These are phyloP conservation scores for Dinochytrium kinnereticum DNA, from an alignment of 371 early-diverging fungal species.

Conservation along the genomic window DNA sequence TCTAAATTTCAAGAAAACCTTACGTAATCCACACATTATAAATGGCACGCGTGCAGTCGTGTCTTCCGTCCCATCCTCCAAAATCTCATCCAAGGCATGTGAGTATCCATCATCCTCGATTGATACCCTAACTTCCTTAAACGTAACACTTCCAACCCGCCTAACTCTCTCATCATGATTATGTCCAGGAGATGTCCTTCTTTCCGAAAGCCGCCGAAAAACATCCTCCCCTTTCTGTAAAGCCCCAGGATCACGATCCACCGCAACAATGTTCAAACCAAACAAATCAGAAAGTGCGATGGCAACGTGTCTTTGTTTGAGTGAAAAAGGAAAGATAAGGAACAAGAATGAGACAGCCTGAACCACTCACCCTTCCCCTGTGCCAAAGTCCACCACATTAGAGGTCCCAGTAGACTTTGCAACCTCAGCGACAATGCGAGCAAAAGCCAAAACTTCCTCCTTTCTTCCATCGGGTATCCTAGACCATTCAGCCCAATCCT, in stretches of 20 bases:
- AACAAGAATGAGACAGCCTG: too few relatives aligned
- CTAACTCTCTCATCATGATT: too few relatives aligned
- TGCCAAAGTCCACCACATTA: neutral
- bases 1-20: neutral
- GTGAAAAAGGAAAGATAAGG: neutral
- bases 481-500: neutral
- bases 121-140: neutral
- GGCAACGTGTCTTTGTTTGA: neutral
- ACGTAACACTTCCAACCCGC: neutral
- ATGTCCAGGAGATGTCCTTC: too few relatives aligned
- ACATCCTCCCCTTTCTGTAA: neutral
- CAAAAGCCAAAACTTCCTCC: neutral
- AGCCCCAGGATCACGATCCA: neutral
- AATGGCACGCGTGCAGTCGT: neutral
- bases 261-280: neutral
- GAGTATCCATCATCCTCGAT: neutral
- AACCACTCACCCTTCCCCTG: neutral
- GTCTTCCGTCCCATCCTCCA: neutral
- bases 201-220: neutral
- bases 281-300: neutral
- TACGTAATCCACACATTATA: slow-evolving; percentile 6
- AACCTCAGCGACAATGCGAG: neutral
- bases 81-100: neutral
- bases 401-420: neutral
- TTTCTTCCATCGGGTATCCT: neutral